A percentile compares a stretch with the other conserved stretches of the same genome.
phyloP scores from a whole-genome alignment of 495 filamentous ascomycete genomes.

The Xylaria cubensis region DNA sequence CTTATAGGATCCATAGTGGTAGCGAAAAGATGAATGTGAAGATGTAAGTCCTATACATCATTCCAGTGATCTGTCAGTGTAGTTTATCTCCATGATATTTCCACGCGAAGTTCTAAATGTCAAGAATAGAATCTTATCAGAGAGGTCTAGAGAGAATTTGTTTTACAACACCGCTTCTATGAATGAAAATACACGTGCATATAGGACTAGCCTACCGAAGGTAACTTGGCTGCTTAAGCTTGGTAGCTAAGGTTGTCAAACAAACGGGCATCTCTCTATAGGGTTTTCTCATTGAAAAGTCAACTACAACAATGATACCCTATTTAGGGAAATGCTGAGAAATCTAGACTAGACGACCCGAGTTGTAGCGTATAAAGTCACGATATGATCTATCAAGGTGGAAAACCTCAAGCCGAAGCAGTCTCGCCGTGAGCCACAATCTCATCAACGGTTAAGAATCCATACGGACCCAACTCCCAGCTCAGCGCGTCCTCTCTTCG shows the following conservation, averaged over 20 bases:
- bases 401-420: constrained; percentile 24
- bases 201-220: not conserved
- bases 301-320: not conserved
- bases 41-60: not conserved
- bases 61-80: not conserved
- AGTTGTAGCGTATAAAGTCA: not conserved
- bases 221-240: not conserved
- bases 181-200: not conserved
- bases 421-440: constrained; percentile 48
- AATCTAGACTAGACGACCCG: not conserved
- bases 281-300: not conserved
- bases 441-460: constrained; percentile 46
- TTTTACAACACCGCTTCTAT: not conserved
- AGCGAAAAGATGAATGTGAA: not conserved
- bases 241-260: not conserved
- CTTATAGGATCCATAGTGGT: not conserved
- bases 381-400: constrained; percentile 3
- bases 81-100: not conserved
- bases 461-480: constrained; percentile 48
- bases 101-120: not conserved
- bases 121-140: not conserved
- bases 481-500: constrained; percentile 43
- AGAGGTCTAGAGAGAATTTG: not conserved
- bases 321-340: not conserved
- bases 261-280: not conserved